Conservation (phyloP, 2,329 filamentous ascomycete genomes). For the Colletotrichum siamense region DNA sequence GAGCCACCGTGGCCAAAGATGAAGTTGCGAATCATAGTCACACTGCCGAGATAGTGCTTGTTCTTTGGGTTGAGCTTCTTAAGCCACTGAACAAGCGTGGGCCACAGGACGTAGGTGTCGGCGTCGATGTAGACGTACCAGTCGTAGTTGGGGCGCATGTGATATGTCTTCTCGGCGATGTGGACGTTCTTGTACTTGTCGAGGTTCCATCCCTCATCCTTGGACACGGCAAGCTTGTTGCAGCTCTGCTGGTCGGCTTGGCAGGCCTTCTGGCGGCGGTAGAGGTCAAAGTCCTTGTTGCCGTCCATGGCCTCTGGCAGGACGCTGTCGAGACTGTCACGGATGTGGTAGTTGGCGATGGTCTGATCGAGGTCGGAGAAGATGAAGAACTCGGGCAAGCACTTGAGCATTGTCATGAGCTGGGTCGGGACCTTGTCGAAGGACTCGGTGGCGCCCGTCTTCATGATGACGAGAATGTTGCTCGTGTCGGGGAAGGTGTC, state of each 20-base stretch:
- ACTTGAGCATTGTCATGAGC: slow-evolving; percentile 56
- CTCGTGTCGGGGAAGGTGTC: slow-evolving; percentile 48
- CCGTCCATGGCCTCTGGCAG: slow-evolving; percentile 45
- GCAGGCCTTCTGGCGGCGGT: slow-evolving; percentile 50
- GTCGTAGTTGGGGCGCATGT: slow-evolving; percentile 54
- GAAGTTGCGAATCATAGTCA: slow-evolving; percentile 45
- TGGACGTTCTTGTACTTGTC: slow-evolving; percentile 70
- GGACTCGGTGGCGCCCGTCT: slow-evolving; percentile 62
- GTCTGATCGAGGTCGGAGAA: slow-evolving; percentile 62
- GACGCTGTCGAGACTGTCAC: slow-evolving; percentile 53
- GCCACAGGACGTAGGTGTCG: slow-evolving; percentile 63
- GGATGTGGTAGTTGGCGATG: slow-evolving; percentile 48
- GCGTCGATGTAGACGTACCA: slow-evolving; percentile 68
- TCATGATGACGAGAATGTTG: slow-evolving; percentile 57
- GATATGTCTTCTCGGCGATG: slow-evolving; percentile 60
- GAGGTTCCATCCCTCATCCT: slow-evolving; percentile 53
- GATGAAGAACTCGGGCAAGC: slow-evolving; percentile 56
- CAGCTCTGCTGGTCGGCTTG: slow-evolving; percentile 50
- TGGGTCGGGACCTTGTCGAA: slow-evolving; percentile 59
- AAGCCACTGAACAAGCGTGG: slow-evolving; percentile 56
- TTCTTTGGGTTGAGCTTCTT: slow-evolving; percentile 45
- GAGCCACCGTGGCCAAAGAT: slow-evolving; percentile 62
- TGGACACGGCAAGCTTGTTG: slow-evolving; percentile 35
- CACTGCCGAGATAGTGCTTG: slow-evolving; percentile 56
- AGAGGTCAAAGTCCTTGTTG: slow-evolving; percentile 57